Conservation (phyloP, 805 yeast genomes). For the Pichia pseudocactophila region DNA sequence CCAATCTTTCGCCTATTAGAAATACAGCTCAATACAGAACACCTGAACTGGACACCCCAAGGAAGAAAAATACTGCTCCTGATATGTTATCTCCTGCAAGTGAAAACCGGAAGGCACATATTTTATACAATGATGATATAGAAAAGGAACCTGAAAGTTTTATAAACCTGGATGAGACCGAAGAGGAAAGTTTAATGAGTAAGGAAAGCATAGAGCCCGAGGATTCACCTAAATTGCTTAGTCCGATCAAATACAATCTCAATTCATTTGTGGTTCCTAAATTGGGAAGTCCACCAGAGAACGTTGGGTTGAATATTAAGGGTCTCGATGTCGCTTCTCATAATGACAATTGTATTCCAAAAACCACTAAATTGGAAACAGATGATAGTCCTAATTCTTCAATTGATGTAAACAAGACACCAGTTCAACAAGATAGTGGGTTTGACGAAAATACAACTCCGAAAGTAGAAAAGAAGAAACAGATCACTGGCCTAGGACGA, state of each 20-base stretch:
- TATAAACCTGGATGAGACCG: slow-evolving; percentile 16
- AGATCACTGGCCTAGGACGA: slow-evolving; percentile 14
- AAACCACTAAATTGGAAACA: too few relatives aligned
- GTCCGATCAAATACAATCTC: slow-evolving; percentile 6
- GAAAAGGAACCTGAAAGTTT: slow-evolving; percentile 18
- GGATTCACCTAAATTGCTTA: slow-evolving; percentile 1
- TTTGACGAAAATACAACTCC: slow-evolving; percentile 4
- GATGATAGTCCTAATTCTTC: too few relatives aligned
- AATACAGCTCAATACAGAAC: slow-evolving; percentile 15
- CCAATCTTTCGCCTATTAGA: slow-evolving; percentile 10
- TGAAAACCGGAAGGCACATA: slow-evolving; percentile 7
- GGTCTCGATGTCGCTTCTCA: slow-evolving; percentile 11
- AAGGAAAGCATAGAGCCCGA: background rate
- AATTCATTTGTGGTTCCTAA: background rate
- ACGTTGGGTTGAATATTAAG: slow-evolving; percentile 19
- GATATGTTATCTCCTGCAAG: slow-evolving; percentile 7
- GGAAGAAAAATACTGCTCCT: slow-evolving; percentile 3
- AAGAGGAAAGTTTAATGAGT: slow-evolving; percentile 13
- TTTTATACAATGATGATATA: slow-evolving; percentile 10
- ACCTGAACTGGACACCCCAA: slow-evolving; percentile 13
- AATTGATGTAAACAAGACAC: background rate
- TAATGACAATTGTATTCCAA: too few relatives aligned
- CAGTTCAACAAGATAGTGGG: slow-evolving; percentile 1
- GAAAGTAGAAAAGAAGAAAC: slow-evolving; percentile 8
- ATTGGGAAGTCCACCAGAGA: background rate